Evolutionary conservation across 495 filamentous ascomycete genomes (phyloP).

Genomic region (Penicillium paradoxum): DNA sequence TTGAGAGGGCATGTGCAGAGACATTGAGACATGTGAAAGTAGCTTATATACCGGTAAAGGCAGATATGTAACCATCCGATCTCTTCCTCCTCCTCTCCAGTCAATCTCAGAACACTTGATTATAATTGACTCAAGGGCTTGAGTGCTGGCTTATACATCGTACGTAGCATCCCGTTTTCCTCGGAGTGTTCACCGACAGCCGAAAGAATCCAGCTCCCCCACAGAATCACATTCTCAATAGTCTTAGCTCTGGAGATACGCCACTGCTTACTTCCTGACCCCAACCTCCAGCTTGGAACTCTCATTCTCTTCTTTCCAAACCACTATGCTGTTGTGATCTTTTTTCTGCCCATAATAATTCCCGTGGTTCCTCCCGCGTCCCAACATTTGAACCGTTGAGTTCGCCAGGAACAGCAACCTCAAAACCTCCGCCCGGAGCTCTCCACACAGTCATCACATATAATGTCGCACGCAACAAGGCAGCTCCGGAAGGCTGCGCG

Average conservation of each 20-base stretch:
- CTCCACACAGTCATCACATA: background rate
- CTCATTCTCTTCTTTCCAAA: background rate
- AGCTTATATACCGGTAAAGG: background rate
- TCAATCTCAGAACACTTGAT: background rate
- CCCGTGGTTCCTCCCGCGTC: constrained; percentile 2
- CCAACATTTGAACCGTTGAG: background rate
- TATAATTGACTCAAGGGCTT: background rate
- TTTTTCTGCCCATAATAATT: background rate
- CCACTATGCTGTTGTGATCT: background rate
- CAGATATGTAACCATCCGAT: background rate
- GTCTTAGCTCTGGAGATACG: background rate
- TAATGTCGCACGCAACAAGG: constrained; percentile 27
- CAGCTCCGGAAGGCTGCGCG: constrained; percentile 77
- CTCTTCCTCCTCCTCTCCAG: background rate
- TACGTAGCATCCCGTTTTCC: constrained; percentile 6
- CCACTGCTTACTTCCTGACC: background rate
- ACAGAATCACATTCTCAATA: constrained; percentile 14
- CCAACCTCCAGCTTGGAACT: background rate
- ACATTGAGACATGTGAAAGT: constrained; percentile 4
- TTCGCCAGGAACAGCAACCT: background rate
- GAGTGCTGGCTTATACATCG: background rate
- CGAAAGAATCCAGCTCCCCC: constrained; percentile 31
- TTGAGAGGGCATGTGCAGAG: background rate
- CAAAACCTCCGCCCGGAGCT: background rate
- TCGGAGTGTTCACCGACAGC: constrained; percentile 36